Evolutionary conservation across 805 yeast genomes (phyloP), one percentile per base, ranked within the genome.

Genomic region (Wickerhamiella parazyma): DNA sequence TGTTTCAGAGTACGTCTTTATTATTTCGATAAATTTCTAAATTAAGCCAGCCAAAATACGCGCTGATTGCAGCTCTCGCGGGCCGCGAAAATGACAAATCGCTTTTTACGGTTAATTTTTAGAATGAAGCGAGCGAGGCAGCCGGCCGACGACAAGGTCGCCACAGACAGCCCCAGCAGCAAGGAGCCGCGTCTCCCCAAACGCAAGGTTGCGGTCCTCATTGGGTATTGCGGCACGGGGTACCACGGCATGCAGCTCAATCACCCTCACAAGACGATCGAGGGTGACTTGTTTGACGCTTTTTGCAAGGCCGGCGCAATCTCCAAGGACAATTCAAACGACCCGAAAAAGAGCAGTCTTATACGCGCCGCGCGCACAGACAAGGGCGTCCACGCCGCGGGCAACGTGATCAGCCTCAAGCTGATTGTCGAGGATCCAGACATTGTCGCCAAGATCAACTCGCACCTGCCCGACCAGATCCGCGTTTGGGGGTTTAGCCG

Each of bases 351-450:
- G 58, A 74, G 77, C 43, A 86, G 91, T 0, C 82, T 89, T 57
- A 79, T 62, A 49, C 54, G 71, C 3, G 71, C 71, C 4, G 71
- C 71, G 12, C 73, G 71, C 49, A 95, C 97, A 3, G 97, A 87
- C 61, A 89, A 89, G 62, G 97, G 96, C 48, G 97, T 87, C 19
- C 97, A 87, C 63, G 96, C 97, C 10, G 95, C 95, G 2, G 96
- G 96, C 22, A 87, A 87, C 59, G 85, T 86, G 18, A 73, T 89
- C 36, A 80, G 93, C 12, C 67, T 81, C 52, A 87, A 87, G 59
- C 64, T 87, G 69, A 83, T 84, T 53, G 70, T 84, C 42, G 94
- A 85, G 57, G 94, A 87, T 55, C 75, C 70, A 11, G 79, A 84
- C 44, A 71, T 85, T 41, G 70, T 80, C 35, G 68, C 70, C 37